Evolutionary conservation across 805 yeast genomes (phyloP).

Genomic region (Lachancea sp.): DNA sequence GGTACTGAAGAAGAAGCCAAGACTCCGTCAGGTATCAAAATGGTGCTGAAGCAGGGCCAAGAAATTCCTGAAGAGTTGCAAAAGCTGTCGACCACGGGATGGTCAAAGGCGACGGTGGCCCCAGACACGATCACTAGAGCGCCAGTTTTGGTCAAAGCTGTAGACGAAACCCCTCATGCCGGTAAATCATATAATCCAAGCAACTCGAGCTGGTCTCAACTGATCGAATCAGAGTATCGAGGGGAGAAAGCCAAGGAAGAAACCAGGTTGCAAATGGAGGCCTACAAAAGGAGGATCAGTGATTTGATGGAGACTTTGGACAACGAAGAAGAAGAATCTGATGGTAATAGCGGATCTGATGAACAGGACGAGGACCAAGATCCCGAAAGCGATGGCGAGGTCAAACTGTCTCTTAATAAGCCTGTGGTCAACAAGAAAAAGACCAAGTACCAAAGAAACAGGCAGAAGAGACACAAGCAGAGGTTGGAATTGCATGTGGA

Average conservation of each 20-base stretch:
- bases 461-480: conserved; percentile 55
- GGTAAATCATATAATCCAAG: conserved; percentile 92
- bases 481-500: conserved; percentile 49
- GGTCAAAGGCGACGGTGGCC: conserved; percentile 45
- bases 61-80: conserved; percentile 37
- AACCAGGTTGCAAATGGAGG: conserved; percentile 53
- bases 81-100: conserved; percentile 38
- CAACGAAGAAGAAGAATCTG: conserved; percentile 46
- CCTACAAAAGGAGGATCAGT: conserved; percentile 57
- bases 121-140: conserved; percentile 50
- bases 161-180: conserved; percentile 56
- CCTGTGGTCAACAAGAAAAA: conserved; percentile 65
- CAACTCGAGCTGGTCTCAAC: conserved; percentile 68
- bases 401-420: conserved; percentile 60
- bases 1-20: conserved; percentile 27
- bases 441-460: conserved; percentile 72
- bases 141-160: conserved; percentile 50
- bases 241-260: conserved; percentile 64
- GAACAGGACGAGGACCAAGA: conserved; percentile 36
- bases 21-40: conserved; percentile 28
- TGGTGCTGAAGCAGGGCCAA: conserved; percentile 19
- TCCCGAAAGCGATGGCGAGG: conserved; percentile 31
- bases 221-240: conserved; percentile 60
- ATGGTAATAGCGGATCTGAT: conserved; percentile 34
- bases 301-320: conserved; percentile 57